Percentiles rank a stretch among this genome's conserved stretches.
Conservation (phyloP, 2,329 filamentous ascomycete species). For the Aureobasidium musti region DNA sequence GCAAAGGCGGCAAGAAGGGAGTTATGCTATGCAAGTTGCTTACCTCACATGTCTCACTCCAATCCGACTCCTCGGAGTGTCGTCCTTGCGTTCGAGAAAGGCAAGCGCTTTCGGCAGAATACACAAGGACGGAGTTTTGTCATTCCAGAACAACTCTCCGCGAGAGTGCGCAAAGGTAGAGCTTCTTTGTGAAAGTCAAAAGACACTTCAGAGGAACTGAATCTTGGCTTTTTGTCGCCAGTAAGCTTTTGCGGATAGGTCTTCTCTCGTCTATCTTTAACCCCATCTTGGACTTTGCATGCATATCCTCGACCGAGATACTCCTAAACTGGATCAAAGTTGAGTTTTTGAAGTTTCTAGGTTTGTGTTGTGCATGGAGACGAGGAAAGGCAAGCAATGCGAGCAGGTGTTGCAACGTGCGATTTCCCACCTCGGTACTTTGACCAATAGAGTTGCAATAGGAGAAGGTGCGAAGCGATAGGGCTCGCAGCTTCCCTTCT, state of each 20-base stretch:
- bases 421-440: not conserved
- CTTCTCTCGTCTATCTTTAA: not conserved
- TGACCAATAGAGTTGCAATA: not conserved
- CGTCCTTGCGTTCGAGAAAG: too few relatives aligned
- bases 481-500: not conserved
- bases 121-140: too few relatives aligned
- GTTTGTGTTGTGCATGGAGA: conserved; percentile 1
- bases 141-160: too few relatives aligned
- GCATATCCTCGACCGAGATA: not conserved
- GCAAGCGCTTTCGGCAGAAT: too few relatives aligned
- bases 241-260: not conserved
- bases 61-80: too few relatives aligned
- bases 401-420: too few relatives aligned
- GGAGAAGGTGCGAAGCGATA: not conserved
- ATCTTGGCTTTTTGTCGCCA: too few relatives aligned
- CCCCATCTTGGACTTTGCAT: not conserved
- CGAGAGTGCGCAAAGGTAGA: too few relatives aligned
- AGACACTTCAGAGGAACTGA: too few relatives aligned
- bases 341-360: not conserved
- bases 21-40: not conserved
- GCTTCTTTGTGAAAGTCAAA: too few relatives aligned
- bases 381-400: not conserved
- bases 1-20: not conserved
- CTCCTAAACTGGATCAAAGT: not conserved
- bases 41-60: too few relatives aligned